These are phyloP conservation scores for Phaeosphaeria sp. DNA, from an alignment of 2,329 filamentous ascomycete species.

Conservation along the genomic window DNA sequence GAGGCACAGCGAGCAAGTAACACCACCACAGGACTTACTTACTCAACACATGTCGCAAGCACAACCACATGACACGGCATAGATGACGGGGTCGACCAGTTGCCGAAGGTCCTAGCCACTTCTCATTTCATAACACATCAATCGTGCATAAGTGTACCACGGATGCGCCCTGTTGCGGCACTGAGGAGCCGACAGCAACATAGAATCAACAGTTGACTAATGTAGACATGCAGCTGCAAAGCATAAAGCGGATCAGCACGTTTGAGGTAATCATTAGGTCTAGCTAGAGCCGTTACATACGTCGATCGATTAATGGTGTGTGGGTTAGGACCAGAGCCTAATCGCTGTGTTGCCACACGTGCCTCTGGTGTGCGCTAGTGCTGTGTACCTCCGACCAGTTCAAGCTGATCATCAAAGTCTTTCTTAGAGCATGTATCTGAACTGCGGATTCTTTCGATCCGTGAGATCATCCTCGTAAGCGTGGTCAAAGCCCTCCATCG, in stretches of 20 bases:
- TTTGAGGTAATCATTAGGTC: background rate
- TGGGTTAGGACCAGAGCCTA: background rate
- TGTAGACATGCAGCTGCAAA: background rate
- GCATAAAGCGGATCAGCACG: background rate
- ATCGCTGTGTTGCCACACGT: background rate
- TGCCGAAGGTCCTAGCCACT: background rate
- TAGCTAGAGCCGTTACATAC: background rate
- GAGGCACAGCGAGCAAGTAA: background rate
- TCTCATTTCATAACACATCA: background rate
- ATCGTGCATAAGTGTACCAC: background rate
- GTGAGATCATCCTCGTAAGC: constrained; percentile 62
- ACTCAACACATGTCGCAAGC: background rate
- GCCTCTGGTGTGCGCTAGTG: background rate
- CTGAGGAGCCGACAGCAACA: background rate
- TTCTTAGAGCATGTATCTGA: constrained; percentile 23
- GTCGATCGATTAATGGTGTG: background rate
- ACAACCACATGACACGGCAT: background rate
- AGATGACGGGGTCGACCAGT: background rate
- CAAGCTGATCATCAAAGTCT: background rate
- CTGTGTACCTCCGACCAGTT: background rate
- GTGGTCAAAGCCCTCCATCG: constrained; percentile 58
- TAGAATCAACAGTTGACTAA: background rate
- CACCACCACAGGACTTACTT: background rate
- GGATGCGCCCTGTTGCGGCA: background rate
- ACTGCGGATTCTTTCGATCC: constrained; percentile 42